Conservation (phyloP, 305 asterid species). For the Fraxinus dipetala region DNA sequence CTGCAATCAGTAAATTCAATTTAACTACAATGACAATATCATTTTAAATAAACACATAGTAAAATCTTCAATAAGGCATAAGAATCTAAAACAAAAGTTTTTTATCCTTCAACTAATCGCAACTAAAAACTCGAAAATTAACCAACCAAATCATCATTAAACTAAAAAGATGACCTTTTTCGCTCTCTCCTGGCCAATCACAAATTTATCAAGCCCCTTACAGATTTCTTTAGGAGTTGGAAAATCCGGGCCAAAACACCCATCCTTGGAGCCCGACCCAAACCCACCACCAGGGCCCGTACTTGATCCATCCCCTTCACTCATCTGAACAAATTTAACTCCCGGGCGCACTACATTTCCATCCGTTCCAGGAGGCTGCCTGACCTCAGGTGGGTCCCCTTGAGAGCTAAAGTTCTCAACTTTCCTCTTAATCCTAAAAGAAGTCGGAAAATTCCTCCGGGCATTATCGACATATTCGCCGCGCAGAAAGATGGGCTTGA, state of each 20-base stretch:
- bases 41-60: conserved; percentile 3
- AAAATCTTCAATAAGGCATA: conserved; percentile 1
- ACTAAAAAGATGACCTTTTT: conserved; percentile 56
- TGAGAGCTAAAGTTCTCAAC: conserved; percentile 46
- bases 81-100: conserved; percentile 1
- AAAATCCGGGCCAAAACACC: conserved; percentile 55
- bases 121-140: not conserved
- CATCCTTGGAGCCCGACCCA: conserved; percentile 52
- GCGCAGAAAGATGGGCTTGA: conserved; percentile 46
- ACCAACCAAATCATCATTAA: conserved; percentile 5
- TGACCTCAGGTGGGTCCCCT: conserved; percentile 93
- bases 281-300: conserved; percentile 59
- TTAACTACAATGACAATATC: not conserved
- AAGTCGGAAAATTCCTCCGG: conserved; percentile 26
- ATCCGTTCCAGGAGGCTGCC: conserved; percentile 87
- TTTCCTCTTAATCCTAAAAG: conserved; percentile 31
- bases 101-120: not conserved
- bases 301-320: conserved; percentile 45
- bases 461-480: conserved; percentile 42
- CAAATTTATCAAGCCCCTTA: conserved; percentile 90
- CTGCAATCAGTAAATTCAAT: conserved; percentile 35
- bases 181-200: conserved; percentile 93
- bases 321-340: conserved; percentile 54
- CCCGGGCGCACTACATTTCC: conserved; percentile 73
- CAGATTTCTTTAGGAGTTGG: conserved; percentile 94